Base-by-base conservation (phyloP, 2,329 filamentous ascomycete genomes). In the Ampelomyces quisqualis region DNA sequence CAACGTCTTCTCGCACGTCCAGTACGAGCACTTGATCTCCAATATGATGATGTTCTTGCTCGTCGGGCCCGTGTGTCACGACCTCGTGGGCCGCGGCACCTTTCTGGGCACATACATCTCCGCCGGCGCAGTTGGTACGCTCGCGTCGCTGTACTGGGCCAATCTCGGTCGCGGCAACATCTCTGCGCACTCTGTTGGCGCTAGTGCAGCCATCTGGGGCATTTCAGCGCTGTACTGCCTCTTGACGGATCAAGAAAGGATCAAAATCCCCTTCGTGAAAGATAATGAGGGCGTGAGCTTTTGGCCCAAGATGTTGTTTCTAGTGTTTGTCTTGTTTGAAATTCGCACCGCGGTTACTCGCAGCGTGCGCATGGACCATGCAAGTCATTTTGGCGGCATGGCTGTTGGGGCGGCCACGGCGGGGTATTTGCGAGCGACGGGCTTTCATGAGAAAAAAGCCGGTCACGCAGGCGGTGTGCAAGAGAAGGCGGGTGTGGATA, bases 31-130 rank as follows among this genome's bases (percentile, higher is more conserved):
- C 41, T 40, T 68, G 2, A 14, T 74, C 17, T 61, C 74, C 28
- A 91, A 91, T 68, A 82, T 87, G 78, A 53, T 76, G 7, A 71
- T 78, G 27, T 71, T 91, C 4, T 84, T 76, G 72, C 71, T 87
- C 57, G 73, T 89, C 13, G 88, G 86, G 17, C 77, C 77, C 21
- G 54, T 51, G 1, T 60, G 56, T 34, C 60, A 63, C 48, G 63
- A 69, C 28, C 55, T 68, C 14, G 60, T 69, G 19, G 66, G 57
- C 36, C 54, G 67, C 19, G 66, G 62, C 22, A 27, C 57, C 23
- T 68, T 69, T 44, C 23, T 69, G 4, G 60, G 60, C 6, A 65
- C 67, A 2, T 70, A 69, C 31, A 26, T 70, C 5, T 44, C 51
- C 7, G 58, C 62, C 7, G 67, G 66, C 18, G 62, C 64, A 1